These are phyloP conservation scores for Xylariaceae sp. DNA, from an alignment of 2,329 filamentous ascomycete species.

Conservation along the genomic window DNA sequence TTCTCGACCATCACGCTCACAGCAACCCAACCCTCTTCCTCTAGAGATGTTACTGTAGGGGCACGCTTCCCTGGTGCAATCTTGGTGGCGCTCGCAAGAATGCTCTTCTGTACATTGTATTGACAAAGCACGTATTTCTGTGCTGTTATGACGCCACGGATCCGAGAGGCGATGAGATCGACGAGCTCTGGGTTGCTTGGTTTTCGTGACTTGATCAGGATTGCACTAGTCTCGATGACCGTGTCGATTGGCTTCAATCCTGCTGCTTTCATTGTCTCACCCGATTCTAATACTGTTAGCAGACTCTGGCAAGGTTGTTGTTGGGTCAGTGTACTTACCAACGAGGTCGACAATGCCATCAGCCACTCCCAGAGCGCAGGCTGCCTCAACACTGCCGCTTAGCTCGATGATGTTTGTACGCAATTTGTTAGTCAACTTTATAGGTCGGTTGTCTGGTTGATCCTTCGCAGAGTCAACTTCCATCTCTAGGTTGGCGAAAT, in stretches of 20 bases:
- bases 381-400: slow-evolving; percentile 94
- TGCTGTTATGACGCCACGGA: slow-evolving; percentile 90
- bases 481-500: slow-evolving; percentile 75
- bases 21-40: slow-evolving; percentile 90
- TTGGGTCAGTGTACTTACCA: slow-evolving; percentile 53
- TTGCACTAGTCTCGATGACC: slow-evolving; percentile 80
- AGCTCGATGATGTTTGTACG: slow-evolving; percentile 89
- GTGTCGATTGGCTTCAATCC: slow-evolving; percentile 93
- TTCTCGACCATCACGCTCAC: slow-evolving; percentile 90
- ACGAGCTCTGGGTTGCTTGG: slow-evolving; percentile 78
- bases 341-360: slow-evolving; percentile 98
- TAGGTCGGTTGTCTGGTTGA: slow-evolving; percentile 31
- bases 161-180: slow-evolving; percentile 78
- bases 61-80: slow-evolving; percentile 94
- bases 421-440: slow-evolving; percentile 48
- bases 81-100: slow-evolving; percentile 62
- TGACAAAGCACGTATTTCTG: slow-evolving; percentile 93
- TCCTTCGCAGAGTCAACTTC: slow-evolving; percentile 41
- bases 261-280: slow-evolving; percentile 95
- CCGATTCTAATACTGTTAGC: slow-evolving; percentile 64
- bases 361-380: slow-evolving; percentile 90
- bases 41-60: slow-evolving; percentile 83
- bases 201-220: slow-evolving; percentile 85
- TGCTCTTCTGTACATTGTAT: slow-evolving; percentile 80
- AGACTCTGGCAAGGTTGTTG: not conserved